A percentile compares a stretch with the other conserved stretches of the same genome.
Conservation (phyloP, 352 stramenopile genomes). For the Globisporangium orthogonon region DNA sequence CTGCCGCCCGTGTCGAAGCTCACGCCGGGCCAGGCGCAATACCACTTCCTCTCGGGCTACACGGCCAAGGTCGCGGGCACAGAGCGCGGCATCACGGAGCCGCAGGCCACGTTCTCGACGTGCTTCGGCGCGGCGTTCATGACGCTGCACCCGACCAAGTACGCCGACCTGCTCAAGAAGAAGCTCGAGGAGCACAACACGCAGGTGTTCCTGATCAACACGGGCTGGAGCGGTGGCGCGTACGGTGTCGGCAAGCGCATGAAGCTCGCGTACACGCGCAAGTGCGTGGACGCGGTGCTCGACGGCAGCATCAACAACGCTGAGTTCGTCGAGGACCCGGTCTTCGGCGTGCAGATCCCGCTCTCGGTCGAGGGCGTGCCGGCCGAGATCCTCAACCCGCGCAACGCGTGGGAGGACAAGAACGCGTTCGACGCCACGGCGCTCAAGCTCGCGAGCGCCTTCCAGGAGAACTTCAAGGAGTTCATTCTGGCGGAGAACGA, state of each 20-base stretch:
- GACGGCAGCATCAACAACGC: slow-evolving; percentile 93
- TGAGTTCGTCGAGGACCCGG: slow-evolving; percentile 76
- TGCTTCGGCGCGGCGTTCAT: slow-evolving; percentile 98
- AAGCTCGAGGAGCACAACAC: slow-evolving; percentile 95
- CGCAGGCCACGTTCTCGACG: slow-evolving; percentile 93
- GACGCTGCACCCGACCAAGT: slow-evolving; percentile 95
- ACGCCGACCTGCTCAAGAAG: slow-evolving; percentile 95
- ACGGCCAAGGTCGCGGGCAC: slow-evolving; percentile 98
- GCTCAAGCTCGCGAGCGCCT: slow-evolving; percentile 94
- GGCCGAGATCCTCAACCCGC: slow-evolving; percentile 87
- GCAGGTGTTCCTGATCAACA: slow-evolving; percentile 96
- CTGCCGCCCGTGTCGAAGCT: slow-evolving; percentile 95
- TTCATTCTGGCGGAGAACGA: no score
- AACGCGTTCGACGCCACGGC: slow-evolving; percentile 88
- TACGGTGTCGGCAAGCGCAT: slow-evolving; percentile 97
- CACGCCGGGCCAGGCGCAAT: slow-evolving; percentile 93
- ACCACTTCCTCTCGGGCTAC: slow-evolving; percentile 98
- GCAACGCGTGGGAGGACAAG: slow-evolving; percentile 91
- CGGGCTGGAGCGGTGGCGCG: slow-evolving; percentile 93
- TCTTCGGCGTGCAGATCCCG: slow-evolving; percentile 95
- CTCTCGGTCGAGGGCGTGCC: slow-evolving; percentile 84
- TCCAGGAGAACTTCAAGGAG: slow-evolving; percentile 97
- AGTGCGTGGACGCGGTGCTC: slow-evolving; percentile 95
- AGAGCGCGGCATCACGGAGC: slow-evolving; percentile 95
- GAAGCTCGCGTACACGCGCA: slow-evolving; percentile 95